Conservation (phyloP, 345 rosid genomes). For the Mercurialis annua region DNA sequence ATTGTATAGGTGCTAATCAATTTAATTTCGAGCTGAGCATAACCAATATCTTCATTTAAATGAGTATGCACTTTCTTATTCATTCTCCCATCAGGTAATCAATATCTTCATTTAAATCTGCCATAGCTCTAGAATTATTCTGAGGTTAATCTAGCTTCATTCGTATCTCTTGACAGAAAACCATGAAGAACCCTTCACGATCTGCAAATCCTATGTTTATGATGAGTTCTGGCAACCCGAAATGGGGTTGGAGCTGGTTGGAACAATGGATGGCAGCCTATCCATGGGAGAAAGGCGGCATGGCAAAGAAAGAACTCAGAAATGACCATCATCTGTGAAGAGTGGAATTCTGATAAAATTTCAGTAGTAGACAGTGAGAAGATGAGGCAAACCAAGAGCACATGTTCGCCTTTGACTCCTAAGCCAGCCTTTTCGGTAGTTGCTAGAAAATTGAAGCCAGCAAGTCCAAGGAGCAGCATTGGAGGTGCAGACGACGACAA, state of each 20-base stretch:
- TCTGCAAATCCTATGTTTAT: constrained; percentile 62
- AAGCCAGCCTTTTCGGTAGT: constrained; percentile 40
- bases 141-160: constrained; percentile 12
- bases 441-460: constrained; percentile 57
- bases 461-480: constrained; percentile 43
- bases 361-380: constrained; percentile 64
- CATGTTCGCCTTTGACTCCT: constrained; percentile 60
- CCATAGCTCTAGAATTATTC: constrained; percentile 3
- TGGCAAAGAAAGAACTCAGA: constrained; percentile 54
- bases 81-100: constrained; percentile 89
- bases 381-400: constrained; percentile 39
- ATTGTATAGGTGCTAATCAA: too few species aligned
- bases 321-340: constrained; percentile 52
- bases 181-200: constrained; percentile 70
- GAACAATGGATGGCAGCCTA: constrained; percentile 96
- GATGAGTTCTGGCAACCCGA: constrained; percentile 77
- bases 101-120: neutral
- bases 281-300: constrained; percentile 57
- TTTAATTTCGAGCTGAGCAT: too few species aligned
- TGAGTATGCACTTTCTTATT: constrained; percentile 82
- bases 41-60: too few species aligned
- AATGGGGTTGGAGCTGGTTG: constrained; percentile 99
- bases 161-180: constrained; percentile 55
- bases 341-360: constrained; percentile 44
- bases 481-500: constrained; percentile 59